Evolutionary conservation across 2,329 filamentous ascomycete genomes (phyloP).

Genomic region (Verticillium zaregamsianum): DNA sequence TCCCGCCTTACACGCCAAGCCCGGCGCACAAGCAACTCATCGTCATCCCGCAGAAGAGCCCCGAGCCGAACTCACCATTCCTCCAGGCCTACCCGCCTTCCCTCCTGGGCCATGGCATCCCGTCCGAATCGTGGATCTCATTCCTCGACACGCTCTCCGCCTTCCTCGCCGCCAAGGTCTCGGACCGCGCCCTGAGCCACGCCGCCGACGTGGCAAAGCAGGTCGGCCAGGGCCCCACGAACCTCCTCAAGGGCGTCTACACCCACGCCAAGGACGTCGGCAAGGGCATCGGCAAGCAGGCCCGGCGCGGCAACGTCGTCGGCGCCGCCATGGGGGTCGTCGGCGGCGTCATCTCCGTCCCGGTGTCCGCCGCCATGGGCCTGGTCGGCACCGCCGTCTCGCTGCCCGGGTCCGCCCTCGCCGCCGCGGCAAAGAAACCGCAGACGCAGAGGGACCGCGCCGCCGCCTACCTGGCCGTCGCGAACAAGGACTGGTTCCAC

Average conservation of each 20-base stretch:
- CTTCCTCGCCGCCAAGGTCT: constrained; percentile 40
- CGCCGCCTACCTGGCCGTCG: constrained; percentile 33
- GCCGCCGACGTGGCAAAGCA: constrained; percentile 31
- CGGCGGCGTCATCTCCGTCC: constrained; percentile 32
- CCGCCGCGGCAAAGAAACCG: constrained; percentile 30
- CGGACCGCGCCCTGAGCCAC: constrained; percentile 37
- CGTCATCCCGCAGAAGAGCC: constrained; percentile 33
- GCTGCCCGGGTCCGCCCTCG: constrained; percentile 28
- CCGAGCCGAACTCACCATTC: constrained; percentile 31
- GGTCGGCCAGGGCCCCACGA: constrained; percentile 10
- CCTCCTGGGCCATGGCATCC: constrained; percentile 33
- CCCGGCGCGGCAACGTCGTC: constrained; percentile 33
- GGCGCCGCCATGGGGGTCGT: constrained; percentile 31
- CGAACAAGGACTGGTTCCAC: constrained; percentile 38
- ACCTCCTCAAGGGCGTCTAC: constrained; percentile 29
- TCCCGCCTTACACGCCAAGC: constrained; percentile 22
- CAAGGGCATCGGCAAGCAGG: constrained; percentile 26
- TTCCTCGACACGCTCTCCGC: constrained; percentile 37
- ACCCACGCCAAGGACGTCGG: constrained; percentile 32
- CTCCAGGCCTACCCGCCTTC: constrained; percentile 31
- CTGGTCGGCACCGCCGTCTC: constrained; percentile 26
- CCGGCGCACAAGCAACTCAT: constrained; percentile 22
- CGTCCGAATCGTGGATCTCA: constrained; percentile 26
- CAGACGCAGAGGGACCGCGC: constrained; percentile 37
- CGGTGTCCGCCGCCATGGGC: constrained; percentile 31